Conservation (phyloP, 352 stramenopile species). For the Phytophthora hibernalis region DNA sequence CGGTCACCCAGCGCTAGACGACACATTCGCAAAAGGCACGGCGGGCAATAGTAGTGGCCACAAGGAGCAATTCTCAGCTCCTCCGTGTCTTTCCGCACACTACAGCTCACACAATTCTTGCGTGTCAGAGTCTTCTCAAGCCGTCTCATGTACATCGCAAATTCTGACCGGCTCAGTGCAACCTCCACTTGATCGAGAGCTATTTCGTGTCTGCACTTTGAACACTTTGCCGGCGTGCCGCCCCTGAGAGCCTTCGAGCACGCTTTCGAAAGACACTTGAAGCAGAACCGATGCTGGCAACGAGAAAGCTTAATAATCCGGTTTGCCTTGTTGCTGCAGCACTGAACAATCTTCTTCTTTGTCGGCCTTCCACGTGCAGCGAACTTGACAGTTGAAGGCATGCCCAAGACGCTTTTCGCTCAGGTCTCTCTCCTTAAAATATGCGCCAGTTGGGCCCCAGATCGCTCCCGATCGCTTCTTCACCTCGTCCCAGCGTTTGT, state of each 20-base stretch:
- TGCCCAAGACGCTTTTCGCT: constrained; percentile 1
- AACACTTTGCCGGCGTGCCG: constrained; percentile 17
- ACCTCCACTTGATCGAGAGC: constrained; percentile 30
- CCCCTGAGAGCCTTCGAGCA: constrained; percentile 26
- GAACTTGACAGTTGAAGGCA: constrained; percentile 24
- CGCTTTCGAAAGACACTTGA: constrained; percentile 28
- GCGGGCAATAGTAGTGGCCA: constrained; percentile 65
- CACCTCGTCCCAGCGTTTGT: constrained; percentile 34
- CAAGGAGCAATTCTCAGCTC: constrained; percentile 52
- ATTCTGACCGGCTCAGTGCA: constrained; percentile 24
- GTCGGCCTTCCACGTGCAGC: constrained; percentile 4
- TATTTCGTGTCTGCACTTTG: constrained; percentile 34
- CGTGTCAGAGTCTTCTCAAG: constrained; percentile 4
- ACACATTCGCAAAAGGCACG: constrained; percentile 68
- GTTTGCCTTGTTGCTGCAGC: constrained; percentile 19
- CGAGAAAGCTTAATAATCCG: constrained; percentile 22
- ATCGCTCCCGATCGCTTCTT: background rate
- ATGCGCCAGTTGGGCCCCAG: constrained; percentile 6
- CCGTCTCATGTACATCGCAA: constrained; percentile 29
- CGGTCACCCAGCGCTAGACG: constrained; percentile 65
- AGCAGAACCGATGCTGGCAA: constrained; percentile 29
- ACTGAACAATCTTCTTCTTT: constrained; percentile 19
- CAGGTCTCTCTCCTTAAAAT: constrained; percentile 36
- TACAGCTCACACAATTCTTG: constrained; percentile 54
- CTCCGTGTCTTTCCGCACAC: constrained; percentile 19